phyloP scores from a whole-genome alignment of 176 grass and related monocot genomes.

The Puya raimondii region DNA sequence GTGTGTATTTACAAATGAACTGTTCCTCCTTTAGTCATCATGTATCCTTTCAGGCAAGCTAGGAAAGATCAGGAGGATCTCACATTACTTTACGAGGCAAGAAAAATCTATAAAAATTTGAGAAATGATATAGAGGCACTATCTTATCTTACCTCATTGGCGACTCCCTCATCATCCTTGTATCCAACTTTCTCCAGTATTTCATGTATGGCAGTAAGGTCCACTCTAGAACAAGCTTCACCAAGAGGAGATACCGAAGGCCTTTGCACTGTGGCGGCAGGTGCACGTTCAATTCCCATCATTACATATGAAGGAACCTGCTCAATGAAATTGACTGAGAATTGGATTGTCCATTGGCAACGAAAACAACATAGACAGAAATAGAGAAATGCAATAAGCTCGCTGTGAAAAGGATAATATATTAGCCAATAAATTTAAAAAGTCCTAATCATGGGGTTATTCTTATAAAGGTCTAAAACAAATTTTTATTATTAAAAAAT shows the following conservation, averaged over 20 bases:
- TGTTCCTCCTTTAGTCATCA: no score
- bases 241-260: constrained; percentile 52
- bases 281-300: constrained; percentile 28
- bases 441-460: not conserved
- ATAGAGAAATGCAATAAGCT: not conserved
- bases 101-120: not conserved
- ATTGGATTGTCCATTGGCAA: not conserved
- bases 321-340: constrained; percentile 17
- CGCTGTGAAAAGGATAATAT: not conserved
- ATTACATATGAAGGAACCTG: constrained; percentile 74
- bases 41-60: no score
- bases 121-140: constrained; percentile 1
- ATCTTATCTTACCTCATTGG: constrained; percentile 65
- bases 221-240: constrained; percentile 82
- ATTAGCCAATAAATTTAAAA: not conserved
- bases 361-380: constrained; percentile 1
- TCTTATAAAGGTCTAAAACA: not conserved
- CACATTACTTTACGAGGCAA: no score
- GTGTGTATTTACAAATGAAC: no score
- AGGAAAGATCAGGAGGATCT: no score
- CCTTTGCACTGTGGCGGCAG: constrained; percentile 28
- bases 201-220: constrained; percentile 78
- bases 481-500: no score
- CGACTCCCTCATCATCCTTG: constrained; percentile 75
- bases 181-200: constrained; percentile 71